Evolutionary conservation across 371 early-diverging fungal species (phyloP).

Genomic region (Chytridium lagenaria): DNA sequence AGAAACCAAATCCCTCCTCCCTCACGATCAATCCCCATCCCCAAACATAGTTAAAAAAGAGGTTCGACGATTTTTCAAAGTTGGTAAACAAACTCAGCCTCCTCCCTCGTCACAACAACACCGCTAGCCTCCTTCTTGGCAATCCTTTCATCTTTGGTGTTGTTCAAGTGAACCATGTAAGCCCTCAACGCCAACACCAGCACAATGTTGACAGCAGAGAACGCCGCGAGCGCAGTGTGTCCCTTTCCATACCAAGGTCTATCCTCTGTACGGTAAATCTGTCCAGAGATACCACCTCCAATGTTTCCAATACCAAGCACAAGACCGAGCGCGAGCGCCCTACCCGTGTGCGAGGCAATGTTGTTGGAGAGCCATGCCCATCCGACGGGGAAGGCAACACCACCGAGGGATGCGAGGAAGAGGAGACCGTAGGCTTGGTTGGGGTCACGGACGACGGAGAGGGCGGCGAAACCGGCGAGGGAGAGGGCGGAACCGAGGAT

Average conservation of each 20-base stretch:
- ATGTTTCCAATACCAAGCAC: slow-evolving; percentile 24
- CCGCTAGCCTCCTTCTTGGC: not conserved
- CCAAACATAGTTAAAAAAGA: no score
- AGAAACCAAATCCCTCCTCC: no score
- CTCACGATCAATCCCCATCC: no score
- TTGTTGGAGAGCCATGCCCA: slow-evolving; percentile 12
- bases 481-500: not conserved
- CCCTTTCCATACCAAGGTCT: not conserved
- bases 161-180: not conserved
- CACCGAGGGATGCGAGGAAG: slow-evolving; percentile 11
- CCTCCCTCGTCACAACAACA: not conserved
- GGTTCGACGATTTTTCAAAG: no score
- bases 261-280: slow-evolving; percentile 12
- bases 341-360: not conserved
- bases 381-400: not conserved
- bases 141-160: not conserved
- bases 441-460: slow-evolving; percentile 3
- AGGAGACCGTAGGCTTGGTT: slow-evolving; percentile 9
- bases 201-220: not conserved
- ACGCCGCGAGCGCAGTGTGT: not conserved
- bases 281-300: slow-evolving; percentile 20
- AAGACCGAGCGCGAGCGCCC: not conserved
- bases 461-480: no score
- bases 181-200: not conserved
- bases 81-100: not conserved